Evolutionary conservation across 352 stramenopile genomes (phyloP).

Genomic region (Phytopythium chamaehyphon): DNA sequence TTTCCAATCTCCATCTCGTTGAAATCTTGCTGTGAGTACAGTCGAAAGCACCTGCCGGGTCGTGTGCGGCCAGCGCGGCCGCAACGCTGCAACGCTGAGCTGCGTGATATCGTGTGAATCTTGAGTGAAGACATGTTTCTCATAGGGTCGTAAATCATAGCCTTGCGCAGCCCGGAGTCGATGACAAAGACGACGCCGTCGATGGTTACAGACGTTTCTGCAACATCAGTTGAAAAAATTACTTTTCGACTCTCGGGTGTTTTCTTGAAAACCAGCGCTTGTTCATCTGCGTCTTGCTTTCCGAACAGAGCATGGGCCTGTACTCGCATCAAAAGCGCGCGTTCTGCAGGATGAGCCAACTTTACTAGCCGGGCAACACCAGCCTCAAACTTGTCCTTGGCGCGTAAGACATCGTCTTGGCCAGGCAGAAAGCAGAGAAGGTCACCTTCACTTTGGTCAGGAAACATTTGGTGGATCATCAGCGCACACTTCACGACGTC

Average conservation of each 20-base stretch:
- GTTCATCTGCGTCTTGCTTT: conserved; percentile 96
- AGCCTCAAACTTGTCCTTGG: too few relatives aligned
- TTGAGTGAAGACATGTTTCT: conserved; percentile 99
- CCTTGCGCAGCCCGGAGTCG: conserved; percentile 99
- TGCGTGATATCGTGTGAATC: conserved; percentile 97
- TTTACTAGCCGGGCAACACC: too few relatives aligned
- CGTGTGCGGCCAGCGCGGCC: conserved; percentile 94
- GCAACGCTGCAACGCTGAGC: conserved; percentile 95
- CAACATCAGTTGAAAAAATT: conserved; percentile 99
- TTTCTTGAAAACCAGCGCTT: conserved; percentile 99
- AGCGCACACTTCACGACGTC: too few relatives aligned
- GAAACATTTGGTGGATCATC: conserved; percentile 99
- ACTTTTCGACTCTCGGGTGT: conserved; percentile 97
- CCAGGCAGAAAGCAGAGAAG: conserved; percentile 99
- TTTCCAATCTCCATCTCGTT: conserved; percentile 24
- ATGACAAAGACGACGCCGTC: conserved; percentile 99
- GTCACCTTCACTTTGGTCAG: conserved; percentile 88
- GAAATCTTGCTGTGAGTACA: conserved; percentile 78
- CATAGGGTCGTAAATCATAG: conserved; percentile 98
- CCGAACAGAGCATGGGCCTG: conserved; percentile 97
- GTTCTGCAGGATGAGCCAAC: too few relatives aligned
- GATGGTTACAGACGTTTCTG: conserved; percentile 99
- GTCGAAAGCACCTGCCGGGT: conserved; percentile 98
- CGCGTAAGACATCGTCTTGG: conserved; percentile 99
- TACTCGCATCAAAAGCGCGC: conserved; percentile 94